Evolutionary conservation across 345 rosid genomes (phyloP), one percentile per base, ranked within the genome.

Genomic region (Arabis hirsuta): DNA sequence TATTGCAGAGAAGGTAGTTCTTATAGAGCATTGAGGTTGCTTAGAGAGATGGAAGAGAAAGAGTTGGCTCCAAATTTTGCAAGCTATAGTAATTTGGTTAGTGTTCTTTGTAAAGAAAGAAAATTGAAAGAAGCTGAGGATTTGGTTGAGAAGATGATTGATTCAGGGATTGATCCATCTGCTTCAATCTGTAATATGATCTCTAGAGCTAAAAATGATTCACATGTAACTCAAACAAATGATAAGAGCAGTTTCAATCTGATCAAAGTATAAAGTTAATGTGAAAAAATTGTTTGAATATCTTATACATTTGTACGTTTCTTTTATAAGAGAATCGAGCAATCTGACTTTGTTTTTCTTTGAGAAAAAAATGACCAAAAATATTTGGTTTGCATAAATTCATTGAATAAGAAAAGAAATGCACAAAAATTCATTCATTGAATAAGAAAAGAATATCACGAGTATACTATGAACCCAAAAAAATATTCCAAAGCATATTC

Each of bases 1-100:
- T 93, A 93, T 65, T 87, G 96, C 66, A 87, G 79, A 38, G 94
- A 90, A 69, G 87, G 86, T 45, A 86, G 81, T 79, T 82, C 87
- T 0, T 90, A 73, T 72, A 84, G 80, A 76, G 96, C 92, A 31
- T 58, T 93, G 79, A 86, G 80, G 76, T 55, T 93, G 77, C 29
- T 85, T 3, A 42, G 63, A 54, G 96, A 86, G 73, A 93, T 93
- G 97, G 76, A 69, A 20, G 81, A 79, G 58, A 79, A 62, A 54
- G 65, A 81, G 55, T 48, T 89, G 77, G 78, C 78, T 74, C 92
- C 96, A 9, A 89, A 87, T 76, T 61, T 85, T 20, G 86, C 89
- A 63, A 87, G 92, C 83, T 89, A 80, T 71, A 76, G 80, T 61
- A 81, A 80, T 6, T 78, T 82, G 46, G 82, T 88, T 46, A 79